Evolutionary conservation across 768 basidiomycete genomes (phyloP), one percentile per base, ranked within the genome.

Genomic region (Mycena haematopus): DNA sequence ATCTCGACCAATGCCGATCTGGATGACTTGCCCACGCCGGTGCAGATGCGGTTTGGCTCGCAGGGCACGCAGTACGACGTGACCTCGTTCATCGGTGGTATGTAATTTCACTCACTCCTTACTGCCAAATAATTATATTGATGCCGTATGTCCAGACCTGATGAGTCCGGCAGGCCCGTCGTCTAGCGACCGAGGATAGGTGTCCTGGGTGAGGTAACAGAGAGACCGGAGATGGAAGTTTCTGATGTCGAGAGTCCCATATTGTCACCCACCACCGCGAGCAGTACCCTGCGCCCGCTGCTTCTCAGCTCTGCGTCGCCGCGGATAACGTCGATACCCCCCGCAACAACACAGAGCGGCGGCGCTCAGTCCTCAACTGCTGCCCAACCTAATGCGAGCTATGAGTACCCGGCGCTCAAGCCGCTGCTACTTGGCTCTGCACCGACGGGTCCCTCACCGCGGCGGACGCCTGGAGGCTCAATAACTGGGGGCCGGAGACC

Each of bases 71-170:
- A 82, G 60, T 90, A 86, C 68, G 89, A 91, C 60, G 87, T 91
- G 21, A 91, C 89, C 17, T 91, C 90, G 1, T 91, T 91, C 70
- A 89, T 91, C 65, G 85, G 77, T 58, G 75, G 82, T 83, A 56
- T 71, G 75, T 68, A 9, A 25, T 31, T 36, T 33, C 25, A 29
- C 27, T 24, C 4, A 15, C 29, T 27, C 31, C n/a, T 4, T 27
- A 8, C 29, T 10, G 17, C 29, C 11, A 44, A 54, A 19, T 40
- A 19, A 25, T 2, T n/a, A 42, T 3, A 52, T 29, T 11, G 5
- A 29, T 51, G 3, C 21, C 14, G 22, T 45, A 31, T 49, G 38
- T 15, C 19, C 56, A 75, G 76, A 73, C 56, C 53, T 73, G 22
- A 69, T 68, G 27, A 57, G 40, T 6, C 72, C 74, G n/a, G 59